Evolutionary conservation across 179 eudicot species (phyloP).

Genomic region (Actinidia arguta): DNA sequence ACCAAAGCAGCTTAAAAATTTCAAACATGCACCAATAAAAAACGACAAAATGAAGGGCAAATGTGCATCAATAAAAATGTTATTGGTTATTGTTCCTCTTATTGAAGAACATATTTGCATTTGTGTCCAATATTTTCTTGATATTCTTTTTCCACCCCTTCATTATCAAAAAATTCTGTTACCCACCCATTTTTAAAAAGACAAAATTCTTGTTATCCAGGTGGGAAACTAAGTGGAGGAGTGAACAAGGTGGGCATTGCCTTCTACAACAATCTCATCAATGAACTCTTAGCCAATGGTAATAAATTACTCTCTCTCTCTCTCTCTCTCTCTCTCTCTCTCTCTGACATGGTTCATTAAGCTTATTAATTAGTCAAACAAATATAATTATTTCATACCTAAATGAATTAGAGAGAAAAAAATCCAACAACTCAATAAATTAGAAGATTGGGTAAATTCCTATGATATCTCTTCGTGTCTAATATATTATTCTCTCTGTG

Average conservation of each 20-base stretch:
- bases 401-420: not conserved
- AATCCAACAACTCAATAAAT: not conserved
- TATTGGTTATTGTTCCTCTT: not conserved
- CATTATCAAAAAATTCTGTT: not conserved
- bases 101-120: not conserved
- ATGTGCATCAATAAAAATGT: too few relatives aligned
- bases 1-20: too few relatives aligned
- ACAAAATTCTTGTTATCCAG: slow-evolving; percentile 26
- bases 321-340: not conserved
- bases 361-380: too few relatives aligned
- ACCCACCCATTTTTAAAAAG: not conserved
- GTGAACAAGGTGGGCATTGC: slow-evolving; percentile 59
- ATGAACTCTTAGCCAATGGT: slow-evolving; percentile 70
- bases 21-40: not conserved
- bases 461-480: not conserved
- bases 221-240: slow-evolving; percentile 64
- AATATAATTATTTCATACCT: too few relatives aligned
- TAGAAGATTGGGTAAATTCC: too few relatives aligned
- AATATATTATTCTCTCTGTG: not conserved
- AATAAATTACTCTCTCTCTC: not conserved
- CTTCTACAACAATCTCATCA: slow-evolving; percentile 62
- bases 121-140: not conserved
- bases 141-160: too few relatives aligned
- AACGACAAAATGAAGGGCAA: not conserved
- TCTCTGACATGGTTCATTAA: too few relatives aligned